phyloP scores from a whole-genome alignment of 23 red algal species.

The Gracilaria gracilis region DNA sequence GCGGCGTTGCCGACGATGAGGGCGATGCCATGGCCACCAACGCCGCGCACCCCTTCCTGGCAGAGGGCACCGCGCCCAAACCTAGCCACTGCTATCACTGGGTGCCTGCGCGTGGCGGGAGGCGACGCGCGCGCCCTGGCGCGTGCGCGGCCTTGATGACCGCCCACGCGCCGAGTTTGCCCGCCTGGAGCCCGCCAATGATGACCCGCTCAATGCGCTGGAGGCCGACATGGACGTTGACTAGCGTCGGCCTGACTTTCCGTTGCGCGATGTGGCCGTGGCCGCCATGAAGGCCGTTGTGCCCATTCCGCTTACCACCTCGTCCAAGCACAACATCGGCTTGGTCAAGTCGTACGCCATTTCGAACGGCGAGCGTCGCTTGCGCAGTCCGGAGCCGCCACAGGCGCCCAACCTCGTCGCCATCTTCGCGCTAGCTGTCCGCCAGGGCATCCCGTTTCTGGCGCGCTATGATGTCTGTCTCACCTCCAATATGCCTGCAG shows the following conservation, averaged over 20 bases:
- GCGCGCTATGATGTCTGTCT: conserved; percentile 75
- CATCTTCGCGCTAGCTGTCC: conserved; percentile 64
- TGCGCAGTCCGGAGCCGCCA: conserved; percentile 83
- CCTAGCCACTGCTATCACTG: conserved; percentile 68
- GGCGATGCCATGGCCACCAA: conserved; percentile 75
- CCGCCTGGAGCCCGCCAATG: conserved; percentile 70
- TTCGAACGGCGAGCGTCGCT: conserved; percentile 77
- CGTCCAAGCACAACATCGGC: conserved; percentile 57
- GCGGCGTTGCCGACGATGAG: conserved; percentile 84
- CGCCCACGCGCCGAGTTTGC: conserved; percentile 78
- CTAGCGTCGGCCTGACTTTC: neutral
- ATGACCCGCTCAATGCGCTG: conserved; percentile 37
- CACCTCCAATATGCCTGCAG: conserved; percentile 47
- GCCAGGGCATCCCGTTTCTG: conserved; percentile 48
- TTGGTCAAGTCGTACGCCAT: conserved; percentile 83
- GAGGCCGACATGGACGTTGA: conserved; percentile 48
- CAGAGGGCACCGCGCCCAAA: conserved; percentile 59
- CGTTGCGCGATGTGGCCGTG: conserved; percentile 49
- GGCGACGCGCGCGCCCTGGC: conserved; percentile 62
- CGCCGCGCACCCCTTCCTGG: conserved; percentile 42
- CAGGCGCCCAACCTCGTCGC: conserved; percentile 64
- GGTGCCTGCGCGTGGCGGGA: conserved; percentile 64
- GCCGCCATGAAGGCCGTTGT: conserved; percentile 53
- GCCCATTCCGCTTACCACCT: conserved; percentile 71
- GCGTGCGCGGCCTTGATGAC: conserved; percentile 82